Base-by-base conservation (phyloP, 2,329 filamentous ascomycete genomes). In the Rhynchosporium graminicola region DNA sequence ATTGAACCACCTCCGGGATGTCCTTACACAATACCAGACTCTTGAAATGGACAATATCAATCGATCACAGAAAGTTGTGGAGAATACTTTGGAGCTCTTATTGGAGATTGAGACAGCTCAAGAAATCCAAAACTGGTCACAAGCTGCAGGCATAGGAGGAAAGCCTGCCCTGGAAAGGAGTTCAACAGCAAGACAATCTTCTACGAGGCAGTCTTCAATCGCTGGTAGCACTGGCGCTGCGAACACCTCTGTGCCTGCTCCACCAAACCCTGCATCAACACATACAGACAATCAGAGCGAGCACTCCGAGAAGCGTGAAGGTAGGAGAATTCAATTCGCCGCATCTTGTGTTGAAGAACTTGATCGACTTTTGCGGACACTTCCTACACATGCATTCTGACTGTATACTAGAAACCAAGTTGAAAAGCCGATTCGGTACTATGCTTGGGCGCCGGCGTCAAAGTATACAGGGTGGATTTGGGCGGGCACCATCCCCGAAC, bases 11-110 rank as follows among this genome's bases (percentile, higher is more conserved):
- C 81, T 99, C 63, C 89, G 94, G 65, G 94, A 98, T 76, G 85
- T 91, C 46, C 83, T 99, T 64, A 98, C 95, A 0, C 93, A 97
- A 72, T 90, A 94, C 70, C 88, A 96, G 76, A 99, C 95, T 0
- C 89, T 96, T 74, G 94, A 98, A 75, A 85, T 91, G 33, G 95
- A 99, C 73, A 87, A 91, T 69, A 87, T 94, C 15, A 90, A 96
- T 75, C 85, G 89, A 62, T 87, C 83, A 64, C 86, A 91, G 65
- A 80, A 86, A 63, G 86, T 88, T 12, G 87, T 92, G 31, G 92
- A 95, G 74, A 87, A 88, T 64, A 91, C 91, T 31, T 79, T 99
- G 62, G 92, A 91, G 68, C 83, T 88, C 8, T 82, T 98, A 69
- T 81, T 99, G 57, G 95, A 96, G 74, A 86, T 97, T 47, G 89